Percentiles rank a stretch among this genome's conserved stretches.
phyloP scores from a whole-genome alignment of 2,329 filamentous ascomycete species.

The Calonectria montana region DNA sequence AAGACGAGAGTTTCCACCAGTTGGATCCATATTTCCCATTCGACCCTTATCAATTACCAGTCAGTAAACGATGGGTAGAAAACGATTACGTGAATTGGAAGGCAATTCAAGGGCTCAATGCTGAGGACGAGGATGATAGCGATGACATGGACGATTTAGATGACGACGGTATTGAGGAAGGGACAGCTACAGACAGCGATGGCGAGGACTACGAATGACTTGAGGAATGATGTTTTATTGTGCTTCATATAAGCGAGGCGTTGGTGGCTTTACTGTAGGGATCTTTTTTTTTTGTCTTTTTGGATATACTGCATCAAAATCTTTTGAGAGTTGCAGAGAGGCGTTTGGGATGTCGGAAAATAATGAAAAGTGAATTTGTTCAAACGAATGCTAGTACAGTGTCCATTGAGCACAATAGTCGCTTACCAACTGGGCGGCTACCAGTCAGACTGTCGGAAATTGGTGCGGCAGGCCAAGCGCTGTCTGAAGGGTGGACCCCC shows the following conservation, averaged over 20 bases:
- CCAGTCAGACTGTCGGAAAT: not conserved
- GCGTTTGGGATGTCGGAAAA: not conserved
- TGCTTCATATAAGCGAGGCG: slow-evolving; percentile 26
- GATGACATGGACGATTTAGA: slow-evolving; percentile 64
- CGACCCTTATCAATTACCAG: slow-evolving; percentile 91
- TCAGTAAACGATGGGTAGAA: slow-evolving; percentile 89
- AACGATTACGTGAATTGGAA: slow-evolving; percentile 86
- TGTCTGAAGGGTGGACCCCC: not conserved
- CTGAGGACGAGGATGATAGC: slow-evolving; percentile 65
- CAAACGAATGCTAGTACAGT: not conserved
- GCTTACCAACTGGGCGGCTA: not conserved
- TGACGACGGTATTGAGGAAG: slow-evolving; percentile 59
- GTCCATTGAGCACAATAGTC: not conserved
- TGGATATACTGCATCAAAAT: not conserved
- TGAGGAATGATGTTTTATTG: not conserved
- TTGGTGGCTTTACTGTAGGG: slow-evolving; percentile 11
- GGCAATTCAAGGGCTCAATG: slow-evolving; percentile 76
- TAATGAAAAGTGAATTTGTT: not conserved
- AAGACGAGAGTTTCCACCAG: slow-evolving; percentile 83
- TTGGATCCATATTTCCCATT: slow-evolving; percentile 97
- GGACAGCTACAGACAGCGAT: slow-evolving; percentile 63
- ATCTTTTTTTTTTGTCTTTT: not conserved
- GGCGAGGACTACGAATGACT: slow-evolving; percentile 53
- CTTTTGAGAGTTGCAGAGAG: not conserved
- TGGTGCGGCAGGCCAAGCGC: not conserved